Percentiles rank a stretch among this genome's conserved stretches.
phyloP scores from a whole-genome alignment of 257 asterid genomes.

The Paulownia fortunei region DNA sequence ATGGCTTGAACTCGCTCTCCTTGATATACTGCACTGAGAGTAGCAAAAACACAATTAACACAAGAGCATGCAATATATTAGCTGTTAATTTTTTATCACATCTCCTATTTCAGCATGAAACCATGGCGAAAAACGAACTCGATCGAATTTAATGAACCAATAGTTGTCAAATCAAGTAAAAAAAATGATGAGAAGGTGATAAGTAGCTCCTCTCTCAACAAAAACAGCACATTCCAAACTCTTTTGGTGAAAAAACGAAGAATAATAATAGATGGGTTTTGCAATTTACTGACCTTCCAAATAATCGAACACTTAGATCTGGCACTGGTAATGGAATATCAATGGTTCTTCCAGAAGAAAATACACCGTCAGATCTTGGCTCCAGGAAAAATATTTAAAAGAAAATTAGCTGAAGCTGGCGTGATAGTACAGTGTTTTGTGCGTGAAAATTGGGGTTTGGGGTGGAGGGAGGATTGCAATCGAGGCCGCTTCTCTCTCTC shows the following conservation, averaged over 20 bases:
- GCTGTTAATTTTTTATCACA: background rate
- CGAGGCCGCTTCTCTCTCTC: slow-evolving; percentile 19
- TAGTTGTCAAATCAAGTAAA: background rate
- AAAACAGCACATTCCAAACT: background rate
- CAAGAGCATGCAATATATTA: background rate
- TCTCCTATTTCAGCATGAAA: background rate
- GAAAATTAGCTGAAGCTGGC: slow-evolving; percentile 10
- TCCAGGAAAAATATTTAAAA: background rate
- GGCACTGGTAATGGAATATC: slow-evolving; percentile 11
- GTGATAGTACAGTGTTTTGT: background rate
- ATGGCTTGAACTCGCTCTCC: slow-evolving; percentile 40
- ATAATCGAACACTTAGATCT: slow-evolving; percentile 27
- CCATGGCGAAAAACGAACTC: background rate
- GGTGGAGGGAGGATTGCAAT: background rate
- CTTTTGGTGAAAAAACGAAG: no score
- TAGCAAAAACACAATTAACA: background rate
- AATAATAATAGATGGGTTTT: background rate
- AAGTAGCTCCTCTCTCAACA: background rate
- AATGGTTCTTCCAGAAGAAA: slow-evolving; percentile 15
- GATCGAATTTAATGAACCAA: background rate
- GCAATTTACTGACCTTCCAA: slow-evolving; percentile 34
- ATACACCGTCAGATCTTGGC: background rate
- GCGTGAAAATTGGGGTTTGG: background rate
- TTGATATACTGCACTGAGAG: slow-evolving; percentile 8
- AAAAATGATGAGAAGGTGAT: background rate